phyloP scores from a whole-genome alignment of 768 basidiomycete species.

The Boletus vermiculosoides region DNA sequence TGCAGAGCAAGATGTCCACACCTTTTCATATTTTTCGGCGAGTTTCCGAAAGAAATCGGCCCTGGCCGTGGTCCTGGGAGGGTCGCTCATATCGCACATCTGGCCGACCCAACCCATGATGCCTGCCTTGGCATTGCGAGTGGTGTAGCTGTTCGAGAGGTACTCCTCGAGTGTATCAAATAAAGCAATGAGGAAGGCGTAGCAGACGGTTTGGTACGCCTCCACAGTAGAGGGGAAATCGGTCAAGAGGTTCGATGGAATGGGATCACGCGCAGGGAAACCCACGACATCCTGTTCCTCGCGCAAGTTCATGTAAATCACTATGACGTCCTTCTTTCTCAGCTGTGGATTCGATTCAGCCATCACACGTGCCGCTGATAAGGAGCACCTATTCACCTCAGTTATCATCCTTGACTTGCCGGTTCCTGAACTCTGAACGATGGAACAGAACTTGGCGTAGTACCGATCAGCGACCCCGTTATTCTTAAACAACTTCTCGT shows the following conservation, averaged over 20 bases:
- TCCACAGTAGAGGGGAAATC: background rate
- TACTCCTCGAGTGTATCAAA: background rate
- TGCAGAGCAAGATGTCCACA: background rate
- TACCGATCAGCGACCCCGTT: background rate
- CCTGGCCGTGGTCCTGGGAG: background rate
- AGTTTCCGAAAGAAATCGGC: background rate
- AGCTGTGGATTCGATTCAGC: background rate
- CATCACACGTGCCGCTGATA: background rate
- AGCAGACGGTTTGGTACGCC: background rate
- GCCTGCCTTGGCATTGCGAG: background rate
- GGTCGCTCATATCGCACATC: background rate
- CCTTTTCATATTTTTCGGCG: background rate
- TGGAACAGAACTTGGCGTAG: constrained; percentile 6
- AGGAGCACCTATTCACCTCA: background rate
- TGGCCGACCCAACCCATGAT: background rate
- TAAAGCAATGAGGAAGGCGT: constrained; percentile 7
- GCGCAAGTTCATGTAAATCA: background rate
- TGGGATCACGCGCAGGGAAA: background rate
- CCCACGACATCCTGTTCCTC: background rate
- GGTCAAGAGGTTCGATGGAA: background rate
- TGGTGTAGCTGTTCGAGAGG: background rate
- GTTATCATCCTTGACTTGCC: constrained; percentile 3
- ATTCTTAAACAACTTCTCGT: background rate
- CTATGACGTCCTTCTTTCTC: background rate
- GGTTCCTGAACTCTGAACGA: constrained; percentile 1